Percentiles rank a stretch among this genome's conserved stretches.
phyloP scores from a whole-genome alignment of 192 early-diverging fungal species.

The Kappamyces sp. region DNA sequence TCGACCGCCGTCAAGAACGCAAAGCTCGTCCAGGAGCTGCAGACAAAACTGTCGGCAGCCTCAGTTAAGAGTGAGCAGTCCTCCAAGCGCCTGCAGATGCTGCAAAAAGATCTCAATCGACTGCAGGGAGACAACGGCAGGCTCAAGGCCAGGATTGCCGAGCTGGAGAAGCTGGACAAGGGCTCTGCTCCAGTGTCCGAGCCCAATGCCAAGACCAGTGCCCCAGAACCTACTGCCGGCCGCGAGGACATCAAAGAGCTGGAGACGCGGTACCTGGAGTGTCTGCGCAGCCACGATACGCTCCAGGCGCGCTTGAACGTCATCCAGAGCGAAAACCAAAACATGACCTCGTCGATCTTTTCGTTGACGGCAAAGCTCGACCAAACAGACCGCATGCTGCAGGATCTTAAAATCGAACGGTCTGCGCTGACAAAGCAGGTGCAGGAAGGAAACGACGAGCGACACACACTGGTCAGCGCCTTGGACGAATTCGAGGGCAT shows the following conservation, averaged over 20 bases:
- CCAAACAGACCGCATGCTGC: constrained; percentile 6
- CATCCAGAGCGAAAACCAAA: too few relatives aligned
- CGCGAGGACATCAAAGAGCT: constrained; percentile 14
- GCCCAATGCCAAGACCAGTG: background rate
- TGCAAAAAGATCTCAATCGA: constrained; percentile 9
- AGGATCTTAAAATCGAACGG: constrained; percentile 16
- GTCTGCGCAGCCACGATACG: too few relatives aligned
- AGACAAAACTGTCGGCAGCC: constrained; percentile 8
- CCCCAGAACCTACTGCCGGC: background rate
- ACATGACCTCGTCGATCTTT: background rate
- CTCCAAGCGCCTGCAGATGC: background rate
- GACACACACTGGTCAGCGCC: constrained; percentile 33
- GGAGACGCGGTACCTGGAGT: background rate
- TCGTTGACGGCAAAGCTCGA: constrained; percentile 8
- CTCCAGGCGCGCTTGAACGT: too few relatives aligned
- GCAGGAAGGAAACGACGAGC: constrained; percentile 17
- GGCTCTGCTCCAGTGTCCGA: too few relatives aligned
- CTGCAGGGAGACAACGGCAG: too few relatives aligned
- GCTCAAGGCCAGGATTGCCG: too few relatives aligned
- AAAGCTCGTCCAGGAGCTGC: constrained; percentile 9
- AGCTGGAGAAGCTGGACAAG: too few relatives aligned
- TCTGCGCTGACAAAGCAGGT: background rate
- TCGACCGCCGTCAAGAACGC: background rate
- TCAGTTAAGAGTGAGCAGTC: background rate
- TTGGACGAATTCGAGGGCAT: constrained; percentile 36